Conservation (phyloP, 768 basidiomycete species). For the Rhizopogon rudus region DNA sequence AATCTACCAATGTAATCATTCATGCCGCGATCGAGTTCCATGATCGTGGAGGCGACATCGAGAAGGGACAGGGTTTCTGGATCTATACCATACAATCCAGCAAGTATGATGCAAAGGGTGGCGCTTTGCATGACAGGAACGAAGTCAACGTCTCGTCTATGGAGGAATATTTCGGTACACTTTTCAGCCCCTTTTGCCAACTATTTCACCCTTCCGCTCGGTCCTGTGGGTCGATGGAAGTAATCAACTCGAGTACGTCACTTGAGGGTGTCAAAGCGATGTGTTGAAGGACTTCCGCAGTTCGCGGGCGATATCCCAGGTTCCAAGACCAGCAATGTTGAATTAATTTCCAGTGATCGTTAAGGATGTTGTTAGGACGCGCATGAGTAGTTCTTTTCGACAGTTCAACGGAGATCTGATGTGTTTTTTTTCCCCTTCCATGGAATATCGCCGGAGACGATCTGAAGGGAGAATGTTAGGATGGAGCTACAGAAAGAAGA, state of each 20-base stretch:
- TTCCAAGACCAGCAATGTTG: too few relatives aligned
- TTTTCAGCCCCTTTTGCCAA: background rate
- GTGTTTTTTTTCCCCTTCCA: too few relatives aligned
- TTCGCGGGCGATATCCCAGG: too few relatives aligned
- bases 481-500: too few relatives aligned
- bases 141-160: conserved; percentile 17
- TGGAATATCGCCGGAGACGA: too few relatives aligned
- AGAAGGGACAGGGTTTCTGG: conserved; percentile 19
- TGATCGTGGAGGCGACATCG: conserved; percentile 34
- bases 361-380: too few relatives aligned
- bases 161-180: conserved; percentile 8
- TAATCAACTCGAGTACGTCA: background rate
- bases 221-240: background rate
- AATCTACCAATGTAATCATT: conserved; percentile 31
- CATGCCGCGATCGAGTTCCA: conserved; percentile 34
- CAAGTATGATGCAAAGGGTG: conserved; percentile 37
- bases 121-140: conserved; percentile 39
- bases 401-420: too few relatives aligned
- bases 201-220: background rate
- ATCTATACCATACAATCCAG: conserved; percentile 31
- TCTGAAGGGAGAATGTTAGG: too few relatives aligned
- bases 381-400: too few relatives aligned
- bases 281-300: too few relatives aligned
- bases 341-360: too few relatives aligned
- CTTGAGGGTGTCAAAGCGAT: too few relatives aligned